Evolutionary conservation across 768 basidiomycete species (phyloP), one percentile per base, ranked within the genome.

Genomic region (Glaciozyma antarctica): DNA sequence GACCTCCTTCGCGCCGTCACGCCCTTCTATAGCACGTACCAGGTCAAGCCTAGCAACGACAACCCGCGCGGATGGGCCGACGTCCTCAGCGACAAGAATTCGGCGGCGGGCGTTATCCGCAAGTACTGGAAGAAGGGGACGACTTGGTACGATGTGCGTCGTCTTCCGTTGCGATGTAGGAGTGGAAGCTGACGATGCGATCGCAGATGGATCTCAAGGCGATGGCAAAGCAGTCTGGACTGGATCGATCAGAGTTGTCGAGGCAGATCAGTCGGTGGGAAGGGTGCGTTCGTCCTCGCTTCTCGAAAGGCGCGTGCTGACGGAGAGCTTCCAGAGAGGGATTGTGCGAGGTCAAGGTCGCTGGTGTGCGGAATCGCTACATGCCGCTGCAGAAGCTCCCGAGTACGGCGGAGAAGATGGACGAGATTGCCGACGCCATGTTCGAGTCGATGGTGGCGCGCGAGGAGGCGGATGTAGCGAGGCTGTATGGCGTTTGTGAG

Each of bases 1-100:
- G 76, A 75, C 5, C 77, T 77, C 58, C 74, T 82, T 28, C 75
- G 81, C 22, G 80, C 81, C 7, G 73, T 78, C 43, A 82, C 82
- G 0, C 82, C 82, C 0, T 80, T 78, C 64, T 82, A 79, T 63
- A 75, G 78, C 5, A 61, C 76, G 19, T 82, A 81, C 68, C 76
- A 79, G 45, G 73, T 81, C 64, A 76, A 74, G 22, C 71, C 75
- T 1, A 73, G 74, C n/a, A 64, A 64, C 4, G 48, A 43, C 13
- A 34, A 32, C 41, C 45, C 64, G 10, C 61, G 54, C 1, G 77
- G 75, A 3, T 77, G 74, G 73, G 30, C 69, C 15, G 73, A 75
- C 28, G 73, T 81, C 8, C 52, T 73, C 47, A 61, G 66, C 1
- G 78, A 80, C 67, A 68, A 70, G 1, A 76, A 75, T 7, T 63